Conservation (phyloP, 345 rosid genomes). For the Toxicodendron radicans region DNA sequence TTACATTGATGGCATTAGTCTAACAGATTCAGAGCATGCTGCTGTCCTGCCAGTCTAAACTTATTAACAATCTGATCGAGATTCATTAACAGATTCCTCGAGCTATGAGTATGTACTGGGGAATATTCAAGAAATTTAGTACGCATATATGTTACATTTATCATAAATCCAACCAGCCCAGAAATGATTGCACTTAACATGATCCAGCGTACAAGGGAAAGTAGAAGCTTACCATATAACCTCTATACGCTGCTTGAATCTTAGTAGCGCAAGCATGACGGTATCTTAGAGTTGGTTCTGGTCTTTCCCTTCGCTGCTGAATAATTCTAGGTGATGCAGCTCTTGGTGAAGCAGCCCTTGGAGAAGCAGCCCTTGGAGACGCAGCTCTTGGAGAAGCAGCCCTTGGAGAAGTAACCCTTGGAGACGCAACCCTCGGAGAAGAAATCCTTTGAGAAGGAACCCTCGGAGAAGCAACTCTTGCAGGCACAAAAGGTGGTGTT, state of each 20-base stretch:
- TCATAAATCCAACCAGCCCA: neutral
- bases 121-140: neutral
- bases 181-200: neutral
- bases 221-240: conserved; percentile 67
- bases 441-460: conserved; percentile 47
- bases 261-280: conserved; percentile 70
- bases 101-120: neutral
- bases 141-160: neutral
- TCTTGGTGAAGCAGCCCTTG: conserved; percentile 34
- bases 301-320: conserved; percentile 54
- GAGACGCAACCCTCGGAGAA: conserved; percentile 47
- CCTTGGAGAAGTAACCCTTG: conserved; percentile 44
- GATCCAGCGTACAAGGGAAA: neutral
- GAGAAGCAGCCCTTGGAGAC: conserved; percentile 50
- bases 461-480: conserved; percentile 54
- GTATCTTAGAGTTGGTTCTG: conserved; percentile 61
- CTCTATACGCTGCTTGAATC: conserved; percentile 90
- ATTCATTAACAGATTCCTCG: neutral
- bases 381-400: conserved; percentile 56
- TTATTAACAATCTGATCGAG: neutral
- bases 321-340: conserved; percentile 41
- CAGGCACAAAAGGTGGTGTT: conserved; percentile 49
- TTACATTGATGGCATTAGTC: conserved; percentile 8
- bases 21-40: conserved; percentile 7
- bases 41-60: neutral